Conservation (phyloP, 164 flowering plant genomes). For the Vitis labrusca region DNA sequence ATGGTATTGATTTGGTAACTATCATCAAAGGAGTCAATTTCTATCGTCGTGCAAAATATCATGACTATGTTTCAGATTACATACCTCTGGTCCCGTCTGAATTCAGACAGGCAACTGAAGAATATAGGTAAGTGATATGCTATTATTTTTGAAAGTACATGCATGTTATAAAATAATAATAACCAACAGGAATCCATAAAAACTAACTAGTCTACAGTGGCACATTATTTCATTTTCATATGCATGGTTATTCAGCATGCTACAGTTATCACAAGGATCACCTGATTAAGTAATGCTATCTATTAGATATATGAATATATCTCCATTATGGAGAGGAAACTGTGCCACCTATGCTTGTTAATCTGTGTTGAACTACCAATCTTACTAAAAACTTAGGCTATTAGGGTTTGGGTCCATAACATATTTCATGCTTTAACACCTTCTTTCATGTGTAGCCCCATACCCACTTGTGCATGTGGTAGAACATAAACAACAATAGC, state of each 20-base stretch:
- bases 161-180: too few relatives aligned
- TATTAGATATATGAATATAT: background rate
- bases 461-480: too few relatives aligned
- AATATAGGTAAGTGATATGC: conserved; percentile 27
- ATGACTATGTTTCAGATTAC: conserved; percentile 54
- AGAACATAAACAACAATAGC: too few relatives aligned
- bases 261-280: background rate
- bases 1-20: conserved; percentile 53
- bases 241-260: background rate
- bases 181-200: too few relatives aligned
- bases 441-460: too few relatives aligned
- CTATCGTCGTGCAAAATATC: conserved; percentile 53
- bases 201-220: background rate
- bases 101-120: conserved; percentile 23
- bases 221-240: background rate
- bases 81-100: conserved; percentile 55
- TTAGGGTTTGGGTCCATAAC: too few relatives aligned
- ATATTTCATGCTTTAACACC: too few relatives aligned
- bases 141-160: background rate
- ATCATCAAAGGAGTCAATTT: conserved; percentile 48
- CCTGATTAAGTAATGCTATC: background rate
- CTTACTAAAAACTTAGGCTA: too few relatives aligned
- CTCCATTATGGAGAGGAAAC: too few relatives aligned
- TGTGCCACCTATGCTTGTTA: too few relatives aligned
- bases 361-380: too few relatives aligned